Evolutionary conservation across 441 rosid species (phyloP), one percentile per base, ranked within the genome.

Genomic region (Omphalea diandra): DNA sequence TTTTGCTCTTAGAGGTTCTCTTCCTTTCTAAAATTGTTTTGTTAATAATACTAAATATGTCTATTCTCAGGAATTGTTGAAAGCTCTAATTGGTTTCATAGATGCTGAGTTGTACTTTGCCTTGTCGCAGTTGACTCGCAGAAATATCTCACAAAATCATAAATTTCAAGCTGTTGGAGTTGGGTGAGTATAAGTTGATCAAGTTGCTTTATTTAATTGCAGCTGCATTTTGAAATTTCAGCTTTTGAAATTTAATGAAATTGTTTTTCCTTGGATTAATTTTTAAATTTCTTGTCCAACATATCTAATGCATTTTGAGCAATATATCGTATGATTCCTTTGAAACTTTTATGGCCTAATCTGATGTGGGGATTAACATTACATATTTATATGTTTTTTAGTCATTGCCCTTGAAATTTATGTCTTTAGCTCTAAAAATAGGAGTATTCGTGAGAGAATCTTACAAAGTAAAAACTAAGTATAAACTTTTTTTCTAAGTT

Each of bases 91-190:
- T 70, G 95, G 98, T 64, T 89, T 94, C 69, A 84, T 91, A 62
- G 98, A 94, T 61, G 98, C 96, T 77, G 98, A 97, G 69, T 85
- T 93, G 11, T 90, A 90, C 76, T 89, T 78, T 83, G 97, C 97
- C 64, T 80, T 93, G 67, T 87, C 98, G 27, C 96, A 90, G 82
- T 82, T 93, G 77, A 88, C 94, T 54, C n/a, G n/a, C 98, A 75
- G 97, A 81, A 93, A 93, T 81, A 93, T 93, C 73, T 93, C 98
- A 40, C 98, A 90, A 70, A 90, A 93, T 71, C 98, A 93, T 73
- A 93, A 93, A 81, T 93, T 90, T 81, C 98, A 94, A 71, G 96
- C 98, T 44, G 95, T 94, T 76, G 98, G 98, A 29, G n/a, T n/a
- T n/a, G n/a, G n/a, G 93, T 94, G 79, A 75, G 94, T 77, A 46